A percentile compares a stretch with the other conserved stretches of the same genome.
phyloP scores from a whole-genome alignment of 768 basidiomycete genomes.

The Floccularia luteovirens region DNA sequence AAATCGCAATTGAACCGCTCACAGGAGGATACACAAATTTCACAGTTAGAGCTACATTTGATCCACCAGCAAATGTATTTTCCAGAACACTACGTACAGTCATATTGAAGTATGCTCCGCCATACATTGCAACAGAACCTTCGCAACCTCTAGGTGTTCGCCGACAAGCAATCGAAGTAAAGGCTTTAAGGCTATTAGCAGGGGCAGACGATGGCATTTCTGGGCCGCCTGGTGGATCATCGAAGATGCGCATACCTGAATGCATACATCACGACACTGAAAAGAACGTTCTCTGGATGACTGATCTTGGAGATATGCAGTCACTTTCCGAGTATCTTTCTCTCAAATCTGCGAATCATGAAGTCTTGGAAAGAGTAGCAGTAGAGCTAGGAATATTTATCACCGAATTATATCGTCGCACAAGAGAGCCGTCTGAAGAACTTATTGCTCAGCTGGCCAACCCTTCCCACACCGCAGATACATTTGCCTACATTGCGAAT shows the following conservation, averaged over 20 bases:
- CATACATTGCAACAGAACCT: slow-evolving; percentile 12
- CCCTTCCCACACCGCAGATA: slow-evolving; percentile 2
- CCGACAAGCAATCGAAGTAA: slow-evolving; percentile 14
- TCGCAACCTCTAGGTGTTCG: slow-evolving; percentile 10
- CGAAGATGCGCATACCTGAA: slow-evolving; percentile 9
- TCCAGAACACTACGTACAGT: slow-evolving; percentile 5
- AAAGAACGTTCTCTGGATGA: slow-evolving; percentile 16
- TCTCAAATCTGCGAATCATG: neutral
- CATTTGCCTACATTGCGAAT: slow-evolving; percentile 7
- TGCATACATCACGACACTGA: slow-evolving; percentile 12
- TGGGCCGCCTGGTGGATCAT: neutral
- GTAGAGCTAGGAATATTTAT: slow-evolving; percentile 10
- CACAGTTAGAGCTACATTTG: slow-evolving; percentile 13
- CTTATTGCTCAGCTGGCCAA: slow-evolving; percentile 3
- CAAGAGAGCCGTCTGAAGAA: slow-evolving; percentile 7
- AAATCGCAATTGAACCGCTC: no score
- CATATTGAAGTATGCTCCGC: slow-evolving; percentile 17
- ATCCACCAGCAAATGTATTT: slow-evolving; percentile 4
- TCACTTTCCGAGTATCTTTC: slow-evolving; percentile 10
- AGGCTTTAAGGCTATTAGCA: slow-evolving; percentile 10
- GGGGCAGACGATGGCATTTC: neutral
- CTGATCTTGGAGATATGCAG: slow-evolving; percentile 12
- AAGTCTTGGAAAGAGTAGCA: slow-evolving; percentile 6
- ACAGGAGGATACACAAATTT: slow-evolving; percentile 16
- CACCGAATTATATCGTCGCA: slow-evolving; percentile 8